Evolutionary conservation across 2,329 filamentous ascomycete species (phyloP).

Genomic region (Trichoderma citrinoviride): DNA sequence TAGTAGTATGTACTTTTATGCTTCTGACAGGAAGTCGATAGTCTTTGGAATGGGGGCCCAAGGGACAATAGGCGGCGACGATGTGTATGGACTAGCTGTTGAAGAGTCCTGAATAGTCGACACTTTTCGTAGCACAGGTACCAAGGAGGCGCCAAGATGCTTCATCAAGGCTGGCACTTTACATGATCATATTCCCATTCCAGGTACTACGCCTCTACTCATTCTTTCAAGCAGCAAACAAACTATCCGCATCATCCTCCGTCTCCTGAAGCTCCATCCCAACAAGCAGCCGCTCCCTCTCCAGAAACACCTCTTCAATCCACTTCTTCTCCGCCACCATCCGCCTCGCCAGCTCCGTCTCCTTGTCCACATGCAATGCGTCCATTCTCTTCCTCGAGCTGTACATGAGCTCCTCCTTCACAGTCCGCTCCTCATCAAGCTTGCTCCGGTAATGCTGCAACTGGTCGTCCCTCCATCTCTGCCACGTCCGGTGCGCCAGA

Average conservation of each 20-base stretch:
- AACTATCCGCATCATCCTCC: constrained; percentile 39
- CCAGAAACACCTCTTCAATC: constrained; percentile 44
- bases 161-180: too few species aligned
- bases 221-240: constrained; percentile 29
- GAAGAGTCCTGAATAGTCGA: too few species aligned
- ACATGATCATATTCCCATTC: too few species aligned
- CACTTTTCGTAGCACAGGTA: too few species aligned
- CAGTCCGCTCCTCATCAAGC: constrained; percentile 41
- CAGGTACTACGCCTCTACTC: neutral
- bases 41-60: too few species aligned
- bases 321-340: constrained; percentile 47
- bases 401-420: constrained; percentile 45
- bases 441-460: constrained; percentile 36
- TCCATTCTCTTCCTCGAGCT: constrained; percentile 36
- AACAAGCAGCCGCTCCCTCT: constrained; percentile 43
- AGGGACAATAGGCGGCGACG: too few species aligned
- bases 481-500: constrained; percentile 40
- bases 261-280: constrained; percentile 45
- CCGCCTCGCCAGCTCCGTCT: constrained; percentile 34
- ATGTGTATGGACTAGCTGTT: too few species aligned
- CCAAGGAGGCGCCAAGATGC: too few species aligned
- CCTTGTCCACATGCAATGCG: constrained; percentile 32
- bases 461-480: constrained; percentile 42
- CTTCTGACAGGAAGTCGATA: too few species aligned
- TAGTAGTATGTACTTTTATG: too few species aligned